Evolutionary conservation across 2,329 filamentous ascomycete species (phyloP), one percentile per base, ranked within the genome.

Genomic region (Aspergillus ruber): DNA sequence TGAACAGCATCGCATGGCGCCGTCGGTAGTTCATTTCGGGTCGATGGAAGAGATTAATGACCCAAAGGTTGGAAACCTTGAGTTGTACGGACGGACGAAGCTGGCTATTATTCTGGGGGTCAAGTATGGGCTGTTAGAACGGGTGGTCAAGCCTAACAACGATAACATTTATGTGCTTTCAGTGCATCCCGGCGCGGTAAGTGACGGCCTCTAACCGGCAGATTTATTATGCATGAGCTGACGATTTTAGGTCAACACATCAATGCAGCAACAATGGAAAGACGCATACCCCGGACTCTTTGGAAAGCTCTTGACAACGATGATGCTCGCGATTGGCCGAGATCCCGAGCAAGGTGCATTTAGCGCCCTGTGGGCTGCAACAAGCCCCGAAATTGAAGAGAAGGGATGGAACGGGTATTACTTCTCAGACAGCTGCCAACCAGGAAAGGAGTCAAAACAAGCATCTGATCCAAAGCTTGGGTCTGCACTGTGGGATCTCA

Each of bases 211-310:
- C 25, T 9, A 27, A 3, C 35, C 12, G 6, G 0, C 10, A 15
- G 27, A 13, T 7, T 18, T 29, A 35, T 35, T 6, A 35, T 35
- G 42, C 38, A 20, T 43, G 2, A 33, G 17, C 5, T n/a, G 18
- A 8, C 29, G 8, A 4, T 23, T 32, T 13, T 12, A 73, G 71
- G 71, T 74, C 18, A 74, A 70, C 6, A 74, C 72, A 0, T 61
- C 62, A 3, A 73, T 74, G 65, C 69, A 74, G 45, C 60, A 73
- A 44, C 70, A 74, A 48, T 74, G 70, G 70, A 73, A 74, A 48
- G 68, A 72, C 13, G 70, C 71, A 0, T 74, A 74, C 40, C 71
- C 71, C 0, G 70, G 70, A 0, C 53, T 75, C 0, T 61, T 65
- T 0, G 72, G 72, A 1, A 67, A 66, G 21, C 51, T 74, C 1